Evolutionary conservation across 2,329 filamentous ascomycete species (phyloP).

Genomic region (Rutstroemia sp.): DNA sequence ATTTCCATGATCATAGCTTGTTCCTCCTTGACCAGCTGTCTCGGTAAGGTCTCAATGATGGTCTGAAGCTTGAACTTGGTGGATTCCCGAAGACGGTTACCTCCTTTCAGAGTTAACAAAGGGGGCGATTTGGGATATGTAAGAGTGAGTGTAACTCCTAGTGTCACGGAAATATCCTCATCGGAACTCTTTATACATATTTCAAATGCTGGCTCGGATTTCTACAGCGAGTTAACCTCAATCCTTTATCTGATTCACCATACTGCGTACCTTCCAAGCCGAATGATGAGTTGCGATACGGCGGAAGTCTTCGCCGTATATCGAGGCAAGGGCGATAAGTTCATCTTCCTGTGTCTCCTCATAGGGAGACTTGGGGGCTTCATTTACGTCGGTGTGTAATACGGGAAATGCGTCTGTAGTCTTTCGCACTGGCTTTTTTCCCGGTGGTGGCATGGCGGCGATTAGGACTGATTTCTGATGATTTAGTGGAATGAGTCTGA

Average conservation of each 20-base stretch:
- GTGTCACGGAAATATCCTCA: slow-evolving; percentile 59
- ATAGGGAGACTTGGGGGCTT: slow-evolving; percentile 53
- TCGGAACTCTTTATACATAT: slow-evolving; percentile 70
- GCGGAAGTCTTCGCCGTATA: slow-evolving; percentile 84
- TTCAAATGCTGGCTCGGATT: slow-evolving; percentile 76
- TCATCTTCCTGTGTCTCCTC: slow-evolving; percentile 83
- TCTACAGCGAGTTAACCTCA: slow-evolving; percentile 37
- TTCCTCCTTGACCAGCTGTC: slow-evolving; percentile 42
- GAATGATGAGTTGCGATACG: slow-evolving; percentile 59
- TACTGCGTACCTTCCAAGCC: slow-evolving; percentile 73
- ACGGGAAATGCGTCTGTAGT: slow-evolving; percentile 20
- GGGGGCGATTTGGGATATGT: slow-evolving; percentile 86
- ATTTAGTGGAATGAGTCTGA: slow-evolving; percentile 2
- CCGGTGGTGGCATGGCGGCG: slow-evolving; percentile 28
- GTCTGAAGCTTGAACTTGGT: slow-evolving; percentile 64
- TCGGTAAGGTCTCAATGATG: slow-evolving; percentile 52
- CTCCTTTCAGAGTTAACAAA: slow-evolving; percentile 59
- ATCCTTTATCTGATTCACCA: not conserved
- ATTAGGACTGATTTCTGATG: slow-evolving; percentile 7
- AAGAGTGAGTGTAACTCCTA: slow-evolving; percentile 77
- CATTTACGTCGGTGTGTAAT: slow-evolving; percentile 24
- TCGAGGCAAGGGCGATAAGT: slow-evolving; percentile 74
- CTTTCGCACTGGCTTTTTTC: slow-evolving; percentile 33
- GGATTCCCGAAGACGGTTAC: slow-evolving; percentile 58
- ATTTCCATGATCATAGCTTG: slow-evolving; percentile 46